phyloP scores from a whole-genome alignment of 139 green algal species.

The Micractinium conductrix region DNA sequence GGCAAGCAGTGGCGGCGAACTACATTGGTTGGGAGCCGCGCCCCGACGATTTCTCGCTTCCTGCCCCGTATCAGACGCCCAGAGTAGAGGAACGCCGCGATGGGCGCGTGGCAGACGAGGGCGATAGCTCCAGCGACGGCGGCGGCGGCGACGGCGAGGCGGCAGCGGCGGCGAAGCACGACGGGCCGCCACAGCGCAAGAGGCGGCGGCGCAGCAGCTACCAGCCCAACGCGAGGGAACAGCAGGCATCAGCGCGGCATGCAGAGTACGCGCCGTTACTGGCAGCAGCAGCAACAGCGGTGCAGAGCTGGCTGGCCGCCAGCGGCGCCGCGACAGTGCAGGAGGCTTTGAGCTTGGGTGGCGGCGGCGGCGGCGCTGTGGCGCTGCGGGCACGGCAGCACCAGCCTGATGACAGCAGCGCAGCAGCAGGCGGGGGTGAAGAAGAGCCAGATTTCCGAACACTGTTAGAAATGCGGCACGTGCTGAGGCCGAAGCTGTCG shows the following conservation, averaged over 20 bases:
- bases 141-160: neutral
- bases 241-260: neutral
- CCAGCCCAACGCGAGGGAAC: slow-evolving; percentile 25
- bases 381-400: neutral
- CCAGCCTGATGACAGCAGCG: neutral
- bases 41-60: slow-evolving; percentile 2
- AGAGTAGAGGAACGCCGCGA: neutral
- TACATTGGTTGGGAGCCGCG: neutral
- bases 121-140: neutral
- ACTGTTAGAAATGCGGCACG: slow-evolving; percentile 4
- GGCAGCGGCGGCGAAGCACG: neutral
- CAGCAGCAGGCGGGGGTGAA: neutral
- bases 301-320: slow-evolving; percentile 9
- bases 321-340: neutral
- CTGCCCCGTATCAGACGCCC: neutral
- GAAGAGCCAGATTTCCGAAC: neutral
- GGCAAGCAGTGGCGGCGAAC: neutral
- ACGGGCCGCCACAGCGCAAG: neutral
- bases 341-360: neutral
- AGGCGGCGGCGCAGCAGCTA: slow-evolving; percentile 10
- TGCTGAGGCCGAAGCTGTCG: slow-evolving; percentile 14
- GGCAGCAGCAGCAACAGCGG: neutral
- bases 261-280: neutral
- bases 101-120: neutral
- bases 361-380: too few relatives aligned